phyloP scores from a whole-genome alignment of 305 asterid species.

The Plantago coronopus region DNA sequence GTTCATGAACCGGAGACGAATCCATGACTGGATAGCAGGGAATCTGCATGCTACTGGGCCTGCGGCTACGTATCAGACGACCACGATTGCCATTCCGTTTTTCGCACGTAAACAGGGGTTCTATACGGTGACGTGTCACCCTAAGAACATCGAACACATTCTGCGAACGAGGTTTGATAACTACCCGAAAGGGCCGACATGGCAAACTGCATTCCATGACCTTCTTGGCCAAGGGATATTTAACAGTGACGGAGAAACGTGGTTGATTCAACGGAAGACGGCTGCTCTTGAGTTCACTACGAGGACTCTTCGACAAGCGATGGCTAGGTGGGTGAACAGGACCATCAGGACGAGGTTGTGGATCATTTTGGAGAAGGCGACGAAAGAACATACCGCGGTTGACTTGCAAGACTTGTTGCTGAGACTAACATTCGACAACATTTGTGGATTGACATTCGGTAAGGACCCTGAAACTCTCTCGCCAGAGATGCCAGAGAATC shows the following conservation, averaged over 20 bases:
- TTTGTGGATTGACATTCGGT: constrained; percentile 68
- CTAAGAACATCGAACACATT: constrained; percentile 70
- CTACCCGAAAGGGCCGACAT: constrained; percentile 56
- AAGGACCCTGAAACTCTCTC: constrained; percentile 71
- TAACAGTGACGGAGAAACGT: constrained; percentile 73
- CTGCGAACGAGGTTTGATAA: constrained; percentile 77
- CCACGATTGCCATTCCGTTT: constrained; percentile 63
- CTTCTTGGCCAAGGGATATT: constrained; percentile 74
- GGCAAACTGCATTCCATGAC: constrained; percentile 73
- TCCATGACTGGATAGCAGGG: constrained; percentile 73
- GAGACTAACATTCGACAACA: constrained; percentile 59
- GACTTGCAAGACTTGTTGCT: constrained; percentile 64
- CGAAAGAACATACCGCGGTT: constrained; percentile 34
- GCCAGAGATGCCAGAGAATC: constrained; percentile 58
- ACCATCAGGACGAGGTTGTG: constrained; percentile 58
- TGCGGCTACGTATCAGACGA: constrained; percentile 65
- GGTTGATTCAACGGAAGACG: constrained; percentile 68
- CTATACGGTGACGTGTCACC: constrained; percentile 74
- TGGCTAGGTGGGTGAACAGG: constrained; percentile 73
- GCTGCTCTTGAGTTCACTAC: constrained; percentile 76
- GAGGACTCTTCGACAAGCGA: constrained; percentile 69
- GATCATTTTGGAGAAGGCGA: constrained; percentile 57
- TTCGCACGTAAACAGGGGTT: constrained; percentile 63
- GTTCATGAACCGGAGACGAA: constrained; percentile 47
- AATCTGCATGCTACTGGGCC: constrained; percentile 48